phyloP scores from a whole-genome alignment of 1,284 basidiomycete genomes.

The Quambalaria eucalypti region DNA sequence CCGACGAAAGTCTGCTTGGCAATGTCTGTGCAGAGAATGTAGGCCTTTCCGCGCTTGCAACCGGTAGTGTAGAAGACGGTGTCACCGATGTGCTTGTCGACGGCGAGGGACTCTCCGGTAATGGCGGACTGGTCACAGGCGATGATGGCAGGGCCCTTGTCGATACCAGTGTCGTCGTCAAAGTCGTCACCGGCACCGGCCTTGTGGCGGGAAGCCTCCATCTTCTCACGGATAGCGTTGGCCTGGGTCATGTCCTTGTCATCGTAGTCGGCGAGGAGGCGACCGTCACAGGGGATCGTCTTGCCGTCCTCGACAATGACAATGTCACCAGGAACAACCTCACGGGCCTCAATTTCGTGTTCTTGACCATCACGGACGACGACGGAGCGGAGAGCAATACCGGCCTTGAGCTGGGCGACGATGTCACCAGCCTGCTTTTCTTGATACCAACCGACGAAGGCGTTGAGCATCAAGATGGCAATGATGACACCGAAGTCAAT shows the following conservation, averaged over 20 bases:
- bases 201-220: constrained; percentile 32
- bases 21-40: constrained; percentile 51
- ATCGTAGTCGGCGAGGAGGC: constrained; percentile 52
- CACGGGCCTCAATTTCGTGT: constrained; percentile 53
- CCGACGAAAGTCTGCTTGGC: constrained; percentile 54
- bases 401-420: constrained; percentile 55
- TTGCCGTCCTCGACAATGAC: constrained; percentile 51
- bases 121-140: constrained; percentile 55
- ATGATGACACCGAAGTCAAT: constrained; percentile 55
- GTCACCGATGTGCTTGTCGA: constrained; percentile 55
- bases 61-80: constrained; percentile 50
- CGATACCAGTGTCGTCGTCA: constrained; percentile 47
- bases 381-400: constrained; percentile 52
- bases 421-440: constrained; percentile 55
- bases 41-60: constrained; percentile 54
- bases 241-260: constrained; percentile 45
- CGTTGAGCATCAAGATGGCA: constrained; percentile 49
- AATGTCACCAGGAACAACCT: constrained; percentile 56
- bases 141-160: constrained; percentile 53
- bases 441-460: constrained; percentile 56
- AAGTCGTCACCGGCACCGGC: constrained; percentile 43
- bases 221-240: constrained; percentile 41
- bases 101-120: constrained; percentile 55
- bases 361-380: constrained; percentile 52
- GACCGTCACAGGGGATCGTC: constrained; percentile 55